phyloP scores from a whole-genome alignment of 2,329 filamentous ascomycete species.

The Chlorencoelia australis region DNA sequence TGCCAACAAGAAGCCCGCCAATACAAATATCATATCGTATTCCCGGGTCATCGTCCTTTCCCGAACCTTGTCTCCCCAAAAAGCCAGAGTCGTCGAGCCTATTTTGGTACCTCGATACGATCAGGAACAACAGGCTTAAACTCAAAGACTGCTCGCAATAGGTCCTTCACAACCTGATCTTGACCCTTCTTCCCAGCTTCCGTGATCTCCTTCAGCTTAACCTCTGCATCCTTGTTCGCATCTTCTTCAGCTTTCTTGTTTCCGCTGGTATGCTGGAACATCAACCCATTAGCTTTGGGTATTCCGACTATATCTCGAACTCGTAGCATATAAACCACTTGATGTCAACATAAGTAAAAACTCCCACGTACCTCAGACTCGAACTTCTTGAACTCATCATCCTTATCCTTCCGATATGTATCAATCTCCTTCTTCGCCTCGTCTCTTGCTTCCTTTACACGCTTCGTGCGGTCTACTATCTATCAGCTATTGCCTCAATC shows the following conservation, averaged over 20 bases:
- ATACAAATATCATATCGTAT: no score
- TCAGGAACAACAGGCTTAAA: slow-evolving; percentile 61
- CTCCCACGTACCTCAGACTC: slow-evolving; percentile 51
- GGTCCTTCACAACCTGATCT: slow-evolving; percentile 68
- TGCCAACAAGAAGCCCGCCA: no score
- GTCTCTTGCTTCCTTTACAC: slow-evolving; percentile 89
- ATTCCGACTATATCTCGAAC: neutral
- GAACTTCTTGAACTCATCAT: slow-evolving; percentile 90
- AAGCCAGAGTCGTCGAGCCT: slow-evolving; percentile 3
- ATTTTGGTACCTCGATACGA: slow-evolving; percentile 26
- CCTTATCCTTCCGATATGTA: slow-evolving; percentile 80
- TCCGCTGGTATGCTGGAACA: slow-evolving; percentile 74
- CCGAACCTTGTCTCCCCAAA: no score
- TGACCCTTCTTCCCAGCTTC: slow-evolving; percentile 70
- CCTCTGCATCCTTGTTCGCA: slow-evolving; percentile 71
- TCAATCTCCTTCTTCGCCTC: slow-evolving; percentile 98
- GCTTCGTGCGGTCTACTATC: slow-evolving; percentile 74
- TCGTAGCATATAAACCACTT: neutral
- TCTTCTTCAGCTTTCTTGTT: slow-evolving; percentile 76
- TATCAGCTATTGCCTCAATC: slow-evolving; percentile 7
- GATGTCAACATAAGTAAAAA: neutral
- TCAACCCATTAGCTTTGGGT: slow-evolving; percentile 6
- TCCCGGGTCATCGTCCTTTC: no score
- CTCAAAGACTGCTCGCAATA: slow-evolving; percentile 77
- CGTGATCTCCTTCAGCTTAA: slow-evolving; percentile 73